Conservation (phyloP, 2,329 filamentous ascomycete genomes). For the Neophaeococcomyces mojaviensis region DNA sequence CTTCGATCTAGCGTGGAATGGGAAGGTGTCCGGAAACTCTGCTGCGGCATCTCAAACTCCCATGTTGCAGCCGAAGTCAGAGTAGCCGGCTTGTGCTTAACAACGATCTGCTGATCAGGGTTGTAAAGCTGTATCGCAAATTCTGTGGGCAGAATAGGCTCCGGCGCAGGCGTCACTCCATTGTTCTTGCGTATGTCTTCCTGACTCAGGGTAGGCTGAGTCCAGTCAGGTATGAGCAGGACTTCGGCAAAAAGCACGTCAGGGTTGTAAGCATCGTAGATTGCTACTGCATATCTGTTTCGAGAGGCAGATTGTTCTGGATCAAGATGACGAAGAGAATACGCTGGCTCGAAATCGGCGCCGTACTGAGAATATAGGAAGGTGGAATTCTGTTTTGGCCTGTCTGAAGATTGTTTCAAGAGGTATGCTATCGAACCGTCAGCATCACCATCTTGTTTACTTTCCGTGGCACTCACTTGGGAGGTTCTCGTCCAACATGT, state of each 20-base stretch:
- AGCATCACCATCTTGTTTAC: neutral
- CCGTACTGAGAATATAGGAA: slow-evolving; percentile 59
- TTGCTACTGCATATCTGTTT: slow-evolving; percentile 78
- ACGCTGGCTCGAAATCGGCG: slow-evolving; percentile 70
- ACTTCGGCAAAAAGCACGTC: slow-evolving; percentile 85
- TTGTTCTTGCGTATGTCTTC: slow-evolving; percentile 68
- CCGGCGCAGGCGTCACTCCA: slow-evolving; percentile 56
- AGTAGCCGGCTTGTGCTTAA: slow-evolving; percentile 61
- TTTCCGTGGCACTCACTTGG: slow-evolving; percentile 49
- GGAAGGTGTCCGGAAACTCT: slow-evolving; percentile 74
- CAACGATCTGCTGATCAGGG: slow-evolving; percentile 71
- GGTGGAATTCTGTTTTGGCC: slow-evolving; percentile 32
- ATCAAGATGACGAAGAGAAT: slow-evolving; percentile 70
- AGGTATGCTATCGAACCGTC: slow-evolving; percentile 45
- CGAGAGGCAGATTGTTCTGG: slow-evolving; percentile 61
- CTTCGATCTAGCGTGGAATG: slow-evolving; percentile 69
- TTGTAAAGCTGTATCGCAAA: slow-evolving; percentile 91
- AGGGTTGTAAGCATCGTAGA: slow-evolving; percentile 73
- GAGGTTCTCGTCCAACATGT: slow-evolving; percentile 90
- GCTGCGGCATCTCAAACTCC: slow-evolving; percentile 88
- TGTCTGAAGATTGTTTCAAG: slow-evolving; percentile 46
- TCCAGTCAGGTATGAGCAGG: slow-evolving; percentile 75
- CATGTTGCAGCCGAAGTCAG: slow-evolving; percentile 77
- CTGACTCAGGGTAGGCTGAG: slow-evolving; percentile 70
- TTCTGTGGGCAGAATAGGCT: slow-evolving; percentile 65